These are phyloP conservation scores for Aspergillus avenaceus DNA, from an alignment of 495 filamentous ascomycete genomes.

Conservation along the genomic window DNA sequence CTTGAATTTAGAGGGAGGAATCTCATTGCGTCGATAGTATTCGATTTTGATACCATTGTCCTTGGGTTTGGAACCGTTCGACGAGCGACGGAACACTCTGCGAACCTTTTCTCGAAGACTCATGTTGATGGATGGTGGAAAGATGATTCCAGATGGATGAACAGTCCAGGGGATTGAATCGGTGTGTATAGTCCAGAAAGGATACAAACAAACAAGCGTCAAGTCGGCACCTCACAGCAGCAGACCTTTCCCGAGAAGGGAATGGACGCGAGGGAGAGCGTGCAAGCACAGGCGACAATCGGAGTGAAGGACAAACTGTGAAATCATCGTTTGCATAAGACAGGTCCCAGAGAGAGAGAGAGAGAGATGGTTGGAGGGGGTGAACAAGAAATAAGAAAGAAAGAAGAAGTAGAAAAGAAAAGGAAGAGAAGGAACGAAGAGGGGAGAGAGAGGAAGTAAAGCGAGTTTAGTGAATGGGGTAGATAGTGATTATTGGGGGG, in stretches of 20 bases:
- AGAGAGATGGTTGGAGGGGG: conserved; percentile 4
- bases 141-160: neutral
- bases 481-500: conserved; percentile 4
- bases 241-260: conserved; percentile 33
- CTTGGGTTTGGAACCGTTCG: conserved; percentile 20
- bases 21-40: conserved; percentile 48
- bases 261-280: conserved; percentile 30
- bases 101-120: conserved; percentile 43
- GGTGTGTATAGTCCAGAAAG: neutral
- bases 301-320: conserved; percentile 16
- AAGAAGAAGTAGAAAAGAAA: conserved; percentile 4
- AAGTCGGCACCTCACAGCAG: conserved; percentile 22
- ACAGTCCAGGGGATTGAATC: neutral
- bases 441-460: conserved; percentile 4
- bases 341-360: conserved; percentile 9
- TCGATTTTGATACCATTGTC: conserved; percentile 42
- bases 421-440: conserved; percentile 1
- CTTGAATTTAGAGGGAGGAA: conserved; percentile 49
- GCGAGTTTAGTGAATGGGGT: too few species aligned
- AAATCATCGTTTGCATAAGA: conserved; percentile 26
- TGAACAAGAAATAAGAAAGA: conserved; percentile 6
- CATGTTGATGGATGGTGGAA: conserved; percentile 22
- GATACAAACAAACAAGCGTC: conserved; percentile 7
- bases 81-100: conserved; percentile 34
- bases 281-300: conserved; percentile 34